phyloP scores from a whole-genome alignment of 2,329 filamentous ascomycete genomes.

The Diplodia scrobiculata region DNA sequence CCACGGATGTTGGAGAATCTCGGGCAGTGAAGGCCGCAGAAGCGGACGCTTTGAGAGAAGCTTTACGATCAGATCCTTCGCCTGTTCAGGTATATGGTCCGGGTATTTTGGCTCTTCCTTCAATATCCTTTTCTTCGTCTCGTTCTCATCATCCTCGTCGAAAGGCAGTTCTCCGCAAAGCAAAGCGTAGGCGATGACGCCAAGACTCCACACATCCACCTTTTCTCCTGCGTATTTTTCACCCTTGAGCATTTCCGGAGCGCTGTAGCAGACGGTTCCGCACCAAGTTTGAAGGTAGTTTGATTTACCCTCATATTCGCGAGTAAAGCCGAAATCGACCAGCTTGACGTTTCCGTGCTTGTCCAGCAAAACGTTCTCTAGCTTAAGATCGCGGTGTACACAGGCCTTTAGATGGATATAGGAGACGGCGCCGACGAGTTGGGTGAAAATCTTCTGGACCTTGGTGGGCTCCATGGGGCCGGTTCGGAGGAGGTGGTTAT shows the following conservation, averaged over 20 bases:
- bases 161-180: slow-evolving; percentile 87
- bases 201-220: slow-evolving; percentile 93
- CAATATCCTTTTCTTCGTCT: slow-evolving; percentile 82
- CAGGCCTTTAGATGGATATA: slow-evolving; percentile 96
- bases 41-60: slow-evolving; percentile 91
- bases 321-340: slow-evolving; percentile 96
- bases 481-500: slow-evolving; percentile 89
- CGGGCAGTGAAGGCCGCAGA: slow-evolving; percentile 75
- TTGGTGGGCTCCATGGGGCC: slow-evolving; percentile 81
- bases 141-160: slow-evolving; percentile 89
- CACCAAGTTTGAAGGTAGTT: slow-evolving; percentile 98
- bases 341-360: slow-evolving; percentile 97
- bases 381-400: slow-evolving; percentile 93
- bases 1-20: slow-evolving; percentile 86
- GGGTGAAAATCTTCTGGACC: slow-evolving; percentile 93
- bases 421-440: slow-evolving; percentile 89
- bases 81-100: slow-evolving; percentile 74
- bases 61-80: slow-evolving; percentile 71
- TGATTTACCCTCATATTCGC: slow-evolving; percentile 92
- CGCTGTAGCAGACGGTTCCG: slow-evolving; percentile 95
- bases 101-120: slow-evolving; percentile 84
- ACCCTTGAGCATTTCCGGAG: slow-evolving; percentile 96
- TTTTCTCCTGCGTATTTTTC: slow-evolving; percentile 98
- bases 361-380: slow-evolving; percentile 95
- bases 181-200: slow-evolving; percentile 80